These are phyloP conservation scores for Conticribra guillardii DNA, from an alignment of 108 stramenopile genomes.

Conservation along the genomic window DNA sequence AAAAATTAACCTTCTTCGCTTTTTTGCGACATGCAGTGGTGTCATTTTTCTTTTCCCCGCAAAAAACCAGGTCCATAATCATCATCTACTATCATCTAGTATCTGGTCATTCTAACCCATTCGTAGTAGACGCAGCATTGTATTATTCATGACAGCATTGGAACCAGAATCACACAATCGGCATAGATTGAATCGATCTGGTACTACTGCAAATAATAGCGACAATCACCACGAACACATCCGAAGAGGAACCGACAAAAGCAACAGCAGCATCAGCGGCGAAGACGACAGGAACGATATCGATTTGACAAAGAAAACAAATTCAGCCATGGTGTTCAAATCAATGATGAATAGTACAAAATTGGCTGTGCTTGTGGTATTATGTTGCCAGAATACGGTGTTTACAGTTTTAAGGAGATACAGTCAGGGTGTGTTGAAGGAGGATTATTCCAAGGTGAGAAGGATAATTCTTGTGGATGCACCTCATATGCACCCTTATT, in stretches of 20 bases:
- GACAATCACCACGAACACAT: too few relatives aligned
- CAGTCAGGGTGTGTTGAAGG: slow-evolving; percentile 79
- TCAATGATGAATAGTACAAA: slow-evolving; percentile 66
- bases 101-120: too few relatives aligned
- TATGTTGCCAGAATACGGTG: slow-evolving; percentile 84
- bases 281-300: slow-evolving; percentile 1
- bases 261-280: not conserved
- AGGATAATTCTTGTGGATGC: slow-evolving; percentile 39
- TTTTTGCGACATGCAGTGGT: too few relatives aligned
- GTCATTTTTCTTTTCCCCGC: too few relatives aligned
- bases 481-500: slow-evolving; percentile 22
- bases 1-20: too few relatives aligned
- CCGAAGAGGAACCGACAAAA: too few relatives aligned
- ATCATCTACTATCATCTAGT: too few relatives aligned
- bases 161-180: too few relatives aligned
- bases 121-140: too few relatives aligned
- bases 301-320: slow-evolving; percentile 17
- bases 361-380: slow-evolving; percentile 66
- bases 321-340: slow-evolving; percentile 17
- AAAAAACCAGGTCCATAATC: too few relatives aligned
- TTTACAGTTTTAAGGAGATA: slow-evolving; percentile 91
- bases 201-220: not conserved
- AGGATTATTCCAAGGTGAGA: slow-evolving; percentile 84
- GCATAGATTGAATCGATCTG: too few relatives aligned
- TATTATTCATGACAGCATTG: too few relatives aligned